Conservation (phyloP, 768 basidiomycete species). For the Erythrobasidium yunnanense region DNA sequence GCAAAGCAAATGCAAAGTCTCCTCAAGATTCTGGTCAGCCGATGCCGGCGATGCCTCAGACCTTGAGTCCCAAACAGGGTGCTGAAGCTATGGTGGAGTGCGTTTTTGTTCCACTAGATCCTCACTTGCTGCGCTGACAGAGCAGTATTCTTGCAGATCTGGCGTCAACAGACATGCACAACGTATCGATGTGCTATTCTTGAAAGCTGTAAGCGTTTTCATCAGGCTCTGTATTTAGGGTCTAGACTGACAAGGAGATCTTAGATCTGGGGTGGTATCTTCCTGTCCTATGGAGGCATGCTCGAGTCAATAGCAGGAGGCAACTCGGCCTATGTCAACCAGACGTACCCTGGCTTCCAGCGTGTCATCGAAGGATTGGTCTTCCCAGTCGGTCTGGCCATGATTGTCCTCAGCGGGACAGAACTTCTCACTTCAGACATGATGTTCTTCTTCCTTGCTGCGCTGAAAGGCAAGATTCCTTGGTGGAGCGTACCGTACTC, state of each 20-base stretch:
- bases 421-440: conserved; percentile 1
- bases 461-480: background rate
- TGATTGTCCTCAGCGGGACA: background rate
- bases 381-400: background rate
- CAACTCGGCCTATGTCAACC: background rate
- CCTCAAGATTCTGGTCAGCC: background rate
- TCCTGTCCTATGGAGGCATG: background rate
- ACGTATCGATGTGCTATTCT: background rate
- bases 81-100: conserved; percentile 4
- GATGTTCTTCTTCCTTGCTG: conserved; percentile 8
- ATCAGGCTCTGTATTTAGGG: background rate
- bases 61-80: background rate
- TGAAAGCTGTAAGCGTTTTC: background rate
- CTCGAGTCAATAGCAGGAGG: background rate
- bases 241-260: background rate
- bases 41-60: background rate
- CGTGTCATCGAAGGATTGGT: background rate
- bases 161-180: conserved; percentile 3
- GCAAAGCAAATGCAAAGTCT: background rate
- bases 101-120: background rate
- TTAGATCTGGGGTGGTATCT: background rate
- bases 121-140: background rate
- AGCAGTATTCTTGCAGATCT: background rate
- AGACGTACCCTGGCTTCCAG: background rate
- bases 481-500: background rate